Conservation (phyloP, 2,329 filamentous ascomycete species). For the Cladosporium oxysporum region DNA sequence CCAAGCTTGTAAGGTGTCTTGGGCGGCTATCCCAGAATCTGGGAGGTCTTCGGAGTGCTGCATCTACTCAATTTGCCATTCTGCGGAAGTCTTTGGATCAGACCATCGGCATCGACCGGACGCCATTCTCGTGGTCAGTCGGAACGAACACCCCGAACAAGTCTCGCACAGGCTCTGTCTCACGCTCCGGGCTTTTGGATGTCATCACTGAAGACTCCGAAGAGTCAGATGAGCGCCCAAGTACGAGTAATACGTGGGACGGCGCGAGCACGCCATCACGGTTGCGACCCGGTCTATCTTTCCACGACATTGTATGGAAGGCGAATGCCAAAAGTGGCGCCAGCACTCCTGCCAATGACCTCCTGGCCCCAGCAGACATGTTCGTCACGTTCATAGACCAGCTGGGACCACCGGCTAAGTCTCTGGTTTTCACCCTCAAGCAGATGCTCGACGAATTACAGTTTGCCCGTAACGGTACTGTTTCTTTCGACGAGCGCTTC, state of each 20-base stretch:
- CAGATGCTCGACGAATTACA: constrained; percentile 86
- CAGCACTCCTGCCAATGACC: constrained; percentile 16
- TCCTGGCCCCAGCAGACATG: constrained; percentile 67
- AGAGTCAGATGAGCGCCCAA: constrained; percentile 31
- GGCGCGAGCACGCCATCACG: constrained; percentile 4
- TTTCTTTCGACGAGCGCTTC: constrained; percentile 78
- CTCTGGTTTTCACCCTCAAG: constrained; percentile 85
- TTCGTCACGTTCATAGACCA: constrained; percentile 88
- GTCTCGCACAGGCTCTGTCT: constrained; percentile 11
- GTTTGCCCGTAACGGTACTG: constrained; percentile 56
- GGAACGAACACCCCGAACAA: constrained; percentile 4
- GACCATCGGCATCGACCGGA: not conserved
- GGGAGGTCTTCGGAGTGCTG: constrained; percentile 85
- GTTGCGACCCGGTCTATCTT: not conserved
- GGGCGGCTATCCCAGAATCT: constrained; percentile 85
- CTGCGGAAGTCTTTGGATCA: constrained; percentile 13
- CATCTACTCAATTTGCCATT: constrained; percentile 79
- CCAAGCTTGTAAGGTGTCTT: constrained; percentile 77
- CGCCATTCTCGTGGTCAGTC: constrained; percentile 11
- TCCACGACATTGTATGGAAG: constrained; percentile 7
- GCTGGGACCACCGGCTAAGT: constrained; percentile 93
- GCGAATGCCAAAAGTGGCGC: constrained; percentile 4
- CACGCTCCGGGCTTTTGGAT: constrained; percentile 39
- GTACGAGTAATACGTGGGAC: not conserved
- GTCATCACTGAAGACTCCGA: constrained; percentile 47